phyloP scores from a whole-genome alignment of 1,284 basidiomycete species.

The Vanrija pseudolonga region DNA sequence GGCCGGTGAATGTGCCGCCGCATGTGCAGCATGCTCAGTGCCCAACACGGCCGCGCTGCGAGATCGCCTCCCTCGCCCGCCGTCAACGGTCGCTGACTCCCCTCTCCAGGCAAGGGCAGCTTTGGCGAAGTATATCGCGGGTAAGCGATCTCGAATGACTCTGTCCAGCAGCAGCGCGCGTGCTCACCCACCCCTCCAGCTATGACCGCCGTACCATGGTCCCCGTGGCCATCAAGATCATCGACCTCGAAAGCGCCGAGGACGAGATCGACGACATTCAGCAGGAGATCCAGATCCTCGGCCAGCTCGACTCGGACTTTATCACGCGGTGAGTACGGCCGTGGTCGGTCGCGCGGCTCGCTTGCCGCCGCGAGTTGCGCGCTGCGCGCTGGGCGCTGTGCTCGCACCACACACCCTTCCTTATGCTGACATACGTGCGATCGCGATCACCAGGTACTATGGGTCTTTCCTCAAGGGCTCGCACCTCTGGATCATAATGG shows the following conservation, averaged over 20 bases:
- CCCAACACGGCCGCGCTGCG: no score
- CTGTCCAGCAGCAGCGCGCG: background rate
- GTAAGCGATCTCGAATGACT: slow-evolving; percentile 50
- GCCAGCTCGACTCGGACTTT: slow-evolving; percentile 91
- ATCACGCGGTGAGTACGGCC: slow-evolving; percentile 75
- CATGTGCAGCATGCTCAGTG: no score
- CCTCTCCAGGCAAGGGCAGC: slow-evolving; percentile 75
- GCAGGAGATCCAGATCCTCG: slow-evolving; percentile 96
- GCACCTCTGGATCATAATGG: slow-evolving; percentile 99
- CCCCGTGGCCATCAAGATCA: slow-evolving; percentile 97
- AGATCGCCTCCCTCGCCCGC: no score
- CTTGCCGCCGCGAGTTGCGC: background rate
- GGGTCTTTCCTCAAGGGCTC: slow-evolving; percentile 93
- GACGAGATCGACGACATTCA: slow-evolving; percentile 99
- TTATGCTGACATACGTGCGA: slow-evolving; percentile 3
- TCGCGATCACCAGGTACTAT: slow-evolving; percentile 65
- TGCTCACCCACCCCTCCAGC: slow-evolving; percentile 51
- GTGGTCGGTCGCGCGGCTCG: no score
- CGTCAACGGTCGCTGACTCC: no score
- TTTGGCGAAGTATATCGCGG: slow-evolving; percentile 98
- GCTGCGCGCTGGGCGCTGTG: background rate
- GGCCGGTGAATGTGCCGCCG: no score
- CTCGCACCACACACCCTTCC: slow-evolving; percentile 4
- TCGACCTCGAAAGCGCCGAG: slow-evolving; percentile 96
- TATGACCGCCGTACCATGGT: slow-evolving; percentile 88